A percentile compares a stretch with the other conserved stretches of the same genome.
phyloP scores from a whole-genome alignment of 805 yeast species.

The Starmerella geochares region DNA sequence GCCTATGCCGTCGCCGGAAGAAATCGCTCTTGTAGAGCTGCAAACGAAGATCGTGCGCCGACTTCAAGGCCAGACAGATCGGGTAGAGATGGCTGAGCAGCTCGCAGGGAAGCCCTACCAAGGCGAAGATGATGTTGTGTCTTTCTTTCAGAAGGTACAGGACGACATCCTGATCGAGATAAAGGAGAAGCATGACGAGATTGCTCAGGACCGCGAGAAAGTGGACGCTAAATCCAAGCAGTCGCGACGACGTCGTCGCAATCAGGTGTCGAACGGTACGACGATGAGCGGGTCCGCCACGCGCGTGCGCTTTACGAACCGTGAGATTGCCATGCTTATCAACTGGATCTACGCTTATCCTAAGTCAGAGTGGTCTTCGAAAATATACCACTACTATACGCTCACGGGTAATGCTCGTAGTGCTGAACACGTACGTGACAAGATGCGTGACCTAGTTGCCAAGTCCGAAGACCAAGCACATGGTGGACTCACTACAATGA shows the following conservation, averaged over 20 bases:
- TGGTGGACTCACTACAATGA: constrained; percentile 18
- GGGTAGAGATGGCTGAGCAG: constrained; percentile 21
- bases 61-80: constrained; percentile 24
- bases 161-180: constrained; percentile 15
- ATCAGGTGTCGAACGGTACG: constrained; percentile 20
- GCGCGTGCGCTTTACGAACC: constrained; percentile 23
- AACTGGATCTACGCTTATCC: constrained; percentile 21
- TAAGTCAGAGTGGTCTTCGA: constrained; percentile 17
- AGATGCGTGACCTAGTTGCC: constrained; percentile 20
- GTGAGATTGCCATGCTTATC: constrained; percentile 23
- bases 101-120: constrained; percentile 17
- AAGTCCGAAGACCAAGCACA: constrained; percentile 11
- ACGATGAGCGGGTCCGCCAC: constrained; percentile 24
- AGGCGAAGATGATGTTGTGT: neutral
- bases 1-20: constrained; percentile 16
- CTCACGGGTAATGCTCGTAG: constrained; percentile 12
- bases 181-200: constrained; percentile 19
- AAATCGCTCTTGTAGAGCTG: constrained; percentile 21
- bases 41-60: constrained; percentile 22
- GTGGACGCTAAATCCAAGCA: constrained; percentile 21
- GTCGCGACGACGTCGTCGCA: constrained; percentile 19
- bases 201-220: constrained; percentile 19
- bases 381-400: constrained; percentile 17
- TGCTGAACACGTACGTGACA: constrained; percentile 23
- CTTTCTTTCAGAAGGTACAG: constrained; percentile 15